Base-by-base conservation (phyloP, 1,284 basidiomycete genomes). In the Cutaneotrichosporon curvatum region DNA sequence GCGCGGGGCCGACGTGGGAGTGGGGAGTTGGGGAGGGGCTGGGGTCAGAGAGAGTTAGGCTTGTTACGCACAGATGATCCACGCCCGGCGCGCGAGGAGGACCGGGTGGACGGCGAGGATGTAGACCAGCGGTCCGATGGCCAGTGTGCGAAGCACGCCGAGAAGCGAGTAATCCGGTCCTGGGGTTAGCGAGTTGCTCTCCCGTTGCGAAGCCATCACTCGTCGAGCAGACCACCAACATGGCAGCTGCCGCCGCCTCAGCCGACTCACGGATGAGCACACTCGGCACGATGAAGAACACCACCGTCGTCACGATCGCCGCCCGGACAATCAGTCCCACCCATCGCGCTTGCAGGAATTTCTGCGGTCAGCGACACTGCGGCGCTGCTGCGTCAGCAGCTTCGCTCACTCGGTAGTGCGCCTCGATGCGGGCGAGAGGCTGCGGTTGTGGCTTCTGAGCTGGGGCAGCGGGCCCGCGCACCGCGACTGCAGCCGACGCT, bases 101-200 rank as follows among this genome's bases (percentile, higher is more conserved):
- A 62, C 79, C 52, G 79, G 74, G 62, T 79, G 76, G 48, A 51
- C 78, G 18, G 63, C 73, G 52, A 81, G 76, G 68, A 75, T 73
- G 66, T 84, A 81, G 59, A 71, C 62, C 32, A 84, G 79, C 9
- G 60, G 56, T 20, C 59, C 56, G 8, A 45, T 37, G 40, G 50
- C 40, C 15, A 57, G 34, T 14, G 55, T 53, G 20, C 39, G 43
- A 3, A 49, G 16, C 4, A 35, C 21, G 1, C 39, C 37, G 12
- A 47, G 25, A 11, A 51, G 11, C 16, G 46, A 47, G 43, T 49
- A 46, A 30, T 36, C 43, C 36, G 33, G 45, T 30, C 43, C 48
- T 51, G 43, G 2, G 3, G 47, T 48, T n/a, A 49, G 50, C 31
- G 23, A 5, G n/a, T n/a, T n/a, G n/a, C n/a, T n/a, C n/a, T n/a